phyloP scores from a whole-genome alignment of 2,329 filamentous ascomycete genomes.

The Penicillium sp. region DNA sequence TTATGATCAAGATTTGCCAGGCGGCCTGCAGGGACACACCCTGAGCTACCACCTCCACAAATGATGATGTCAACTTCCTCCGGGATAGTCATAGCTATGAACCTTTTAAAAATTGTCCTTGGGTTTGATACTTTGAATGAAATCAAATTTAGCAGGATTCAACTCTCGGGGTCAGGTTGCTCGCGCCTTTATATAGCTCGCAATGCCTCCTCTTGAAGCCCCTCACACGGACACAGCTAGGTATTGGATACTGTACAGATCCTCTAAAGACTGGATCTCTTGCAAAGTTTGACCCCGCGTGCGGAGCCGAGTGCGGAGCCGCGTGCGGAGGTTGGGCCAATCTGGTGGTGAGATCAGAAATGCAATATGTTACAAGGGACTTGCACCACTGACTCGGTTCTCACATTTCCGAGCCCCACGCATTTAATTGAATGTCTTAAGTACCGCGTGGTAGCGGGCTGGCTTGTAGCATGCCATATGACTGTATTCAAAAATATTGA shows the following conservation, averaged over 20 bases:
- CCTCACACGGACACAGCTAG: background rate
- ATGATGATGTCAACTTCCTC: conserved; percentile 82
- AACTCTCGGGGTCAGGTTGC: background rate
- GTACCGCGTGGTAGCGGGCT: too few relatives aligned
- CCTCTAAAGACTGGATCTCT: background rate
- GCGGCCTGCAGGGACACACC: conserved; percentile 43
- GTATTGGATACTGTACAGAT: background rate
- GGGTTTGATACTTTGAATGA: background rate
- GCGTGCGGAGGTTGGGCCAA: background rate
- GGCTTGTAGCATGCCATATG: too few relatives aligned
- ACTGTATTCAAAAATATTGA: too few relatives aligned
- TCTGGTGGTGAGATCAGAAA: background rate
- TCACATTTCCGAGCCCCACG: background rate
- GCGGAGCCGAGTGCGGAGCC: too few relatives aligned
- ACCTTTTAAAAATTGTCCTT: background rate
- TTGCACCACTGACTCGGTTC: background rate
- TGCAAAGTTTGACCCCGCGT: background rate
- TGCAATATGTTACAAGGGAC: background rate
- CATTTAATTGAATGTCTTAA: background rate
- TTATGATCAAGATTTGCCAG: conserved; percentile 74
- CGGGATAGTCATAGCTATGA: conserved; percentile 59
- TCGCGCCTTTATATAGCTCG: background rate
- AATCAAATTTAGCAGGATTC: background rate
- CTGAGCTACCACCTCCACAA: conserved; percentile 67
- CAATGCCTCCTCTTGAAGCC: background rate